Evolutionary conservation across 2,329 filamentous ascomycete species (phyloP), one percentile per base, ranked within the genome.

Genomic region (Sclerotiophoma versabilis): DNA sequence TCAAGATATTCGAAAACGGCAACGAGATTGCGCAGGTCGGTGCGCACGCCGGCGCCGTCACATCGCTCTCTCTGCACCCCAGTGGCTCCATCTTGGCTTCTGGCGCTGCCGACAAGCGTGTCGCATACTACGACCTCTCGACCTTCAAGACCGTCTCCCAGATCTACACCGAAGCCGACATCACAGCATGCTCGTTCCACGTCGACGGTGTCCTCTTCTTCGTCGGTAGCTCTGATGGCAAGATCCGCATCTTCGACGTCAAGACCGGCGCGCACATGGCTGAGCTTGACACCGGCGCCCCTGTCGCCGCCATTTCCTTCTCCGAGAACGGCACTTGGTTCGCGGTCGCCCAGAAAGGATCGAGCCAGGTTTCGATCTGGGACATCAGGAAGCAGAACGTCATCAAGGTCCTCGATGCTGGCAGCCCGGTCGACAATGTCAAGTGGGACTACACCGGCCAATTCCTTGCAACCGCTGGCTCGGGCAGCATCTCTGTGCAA

Each of bases 321-420:
- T 97, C 93, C 0, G 95, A 99, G 75, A 99, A 99, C 66, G 95
- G 95, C 20, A 96, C 91, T 67, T 98, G 93, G 91, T 87, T 99
- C 60, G 93, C 93, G 1, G 90, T 92, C 5, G 88, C 88, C 7
- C 87, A 89, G 54, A 87, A 92, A 74, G 87, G 87, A 25, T 90
- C 92, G 61, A 90, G 87, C 19, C 88, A 83, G 20, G 88, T 96
- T 30, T 90, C 90, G 9, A 86, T 98, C 49, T 98, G 96, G 81
- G 93, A 98, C 75, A 82, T 99, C 57, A 88, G 95, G 65, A 97
- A 96, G 77, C 87, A 89, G 15, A 87, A 88, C 5, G 84, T 87
- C 67, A 87, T 88, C 71, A 96, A 96, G 82, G 85, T 89, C n/a
- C 81, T 99, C 33, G 92, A 97, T 61, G 88, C 89, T 38, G 93